Evolutionary conservation across 2,329 filamentous ascomycete species (phyloP), one percentile per base, ranked within the genome.

Genomic region (Lasiodiplodia sp.): DNA sequence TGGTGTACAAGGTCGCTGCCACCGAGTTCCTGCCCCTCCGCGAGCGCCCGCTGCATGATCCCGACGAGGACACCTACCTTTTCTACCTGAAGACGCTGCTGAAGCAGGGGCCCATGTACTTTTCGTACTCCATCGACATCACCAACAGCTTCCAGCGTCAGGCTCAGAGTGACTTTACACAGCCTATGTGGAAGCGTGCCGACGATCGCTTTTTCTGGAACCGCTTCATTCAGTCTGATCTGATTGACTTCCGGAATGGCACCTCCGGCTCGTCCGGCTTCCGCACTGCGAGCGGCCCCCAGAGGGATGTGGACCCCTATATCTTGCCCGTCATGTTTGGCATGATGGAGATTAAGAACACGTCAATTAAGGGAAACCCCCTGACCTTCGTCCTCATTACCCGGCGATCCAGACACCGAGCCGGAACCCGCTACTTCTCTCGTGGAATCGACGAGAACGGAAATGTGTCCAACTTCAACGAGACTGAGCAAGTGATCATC

Each of bases 161-260:
- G 79, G 90, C 94, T 3, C 89, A 94, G 73, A 85, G 89, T 72
- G 89, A 97, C 78, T 82, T 84, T 68, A 87, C 87, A 18, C 84
- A 87, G 67, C 94, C 96, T 14, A 82, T 98, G 69, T 99, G 96
- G 96, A 91, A 92, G 84, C 87, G 94, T 73, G 91, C 95, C 71
- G 96, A 99, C 80, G 94, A 98, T 78, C 93, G 96, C 72, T 99
- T 99, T 85, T 99, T 97, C 85, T 99, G 95, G 93, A 99, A 99
- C 82, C 91, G 91, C 72, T 96, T 97, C 79, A 87, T 98, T 60
- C 93, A 95, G 79, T 91, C 92, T 8, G 94, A 97, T 76, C 82
- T 99, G 69, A 97, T 98, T 75, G 90, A 97, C 78, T 97, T 97
- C 78, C 90, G 95, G 70, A 88, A 85, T 38, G 87, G 88, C 2